These are phyloP conservation scores for Lotus japonicus DNA, from an alignment of 306 rosid genomes.

Conservation along the genomic window DNA sequence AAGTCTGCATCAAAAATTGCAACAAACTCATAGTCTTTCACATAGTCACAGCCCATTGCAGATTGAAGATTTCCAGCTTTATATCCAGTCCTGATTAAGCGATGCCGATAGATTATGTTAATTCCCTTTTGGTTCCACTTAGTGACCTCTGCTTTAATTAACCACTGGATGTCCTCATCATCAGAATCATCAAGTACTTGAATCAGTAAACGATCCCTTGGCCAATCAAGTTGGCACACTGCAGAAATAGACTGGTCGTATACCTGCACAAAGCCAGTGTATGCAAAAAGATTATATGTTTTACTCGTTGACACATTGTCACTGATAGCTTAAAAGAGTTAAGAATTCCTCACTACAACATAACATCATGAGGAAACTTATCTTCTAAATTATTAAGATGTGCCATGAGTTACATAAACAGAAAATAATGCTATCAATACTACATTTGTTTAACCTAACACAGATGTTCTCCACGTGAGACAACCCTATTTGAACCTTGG, in stretches of 20 bases:
- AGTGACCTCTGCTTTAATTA: conserved; percentile 72
- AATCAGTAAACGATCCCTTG: conserved; percentile 71
- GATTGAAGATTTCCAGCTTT: conserved; percentile 98
- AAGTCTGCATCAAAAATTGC: conserved; percentile 95
- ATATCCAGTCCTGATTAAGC: conserved; percentile 81
- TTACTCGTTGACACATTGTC: too few species aligned
- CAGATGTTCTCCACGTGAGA: too few species aligned
- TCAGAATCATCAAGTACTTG: conserved; percentile 94
- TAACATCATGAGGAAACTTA: too few species aligned
- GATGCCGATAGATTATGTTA: conserved; percentile 78
- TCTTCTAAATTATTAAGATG: too few species aligned
- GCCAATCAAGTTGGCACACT: conserved; percentile 88
- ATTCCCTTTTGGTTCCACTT: conserved; percentile 81
- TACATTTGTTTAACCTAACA: too few species aligned
- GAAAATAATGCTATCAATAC: neutral
- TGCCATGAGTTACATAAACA: neutral
- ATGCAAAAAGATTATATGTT: neutral
- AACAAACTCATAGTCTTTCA: conserved; percentile 79
- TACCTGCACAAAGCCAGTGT: conserved; percentile 50
- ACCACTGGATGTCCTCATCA: conserved; percentile 74
- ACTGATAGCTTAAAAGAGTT: neutral
- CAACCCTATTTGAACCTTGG: too few species aligned
- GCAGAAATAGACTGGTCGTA: conserved; percentile 95
- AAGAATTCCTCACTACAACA: too few species aligned
- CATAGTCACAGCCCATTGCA: conserved; percentile 91